Evolutionary conservation across 192 early-diverging fungal genomes (phyloP).

Genomic region (Podila clonocystis): DNA sequence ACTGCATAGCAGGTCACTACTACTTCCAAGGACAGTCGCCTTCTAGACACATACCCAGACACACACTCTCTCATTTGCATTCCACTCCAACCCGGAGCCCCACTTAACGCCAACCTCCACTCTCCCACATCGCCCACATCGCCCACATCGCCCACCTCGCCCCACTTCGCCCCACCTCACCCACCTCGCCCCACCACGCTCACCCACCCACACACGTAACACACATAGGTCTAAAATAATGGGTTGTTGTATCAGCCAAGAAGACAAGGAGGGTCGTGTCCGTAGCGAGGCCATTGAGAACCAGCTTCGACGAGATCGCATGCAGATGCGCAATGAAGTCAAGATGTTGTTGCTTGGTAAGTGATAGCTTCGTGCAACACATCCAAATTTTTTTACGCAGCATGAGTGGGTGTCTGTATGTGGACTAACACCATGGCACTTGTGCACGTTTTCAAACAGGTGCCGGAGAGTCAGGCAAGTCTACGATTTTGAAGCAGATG

Average conservation of each 20-base stretch:
- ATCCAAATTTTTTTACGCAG: not conserved
- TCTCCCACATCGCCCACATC: too few relatives aligned
- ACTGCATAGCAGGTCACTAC: not conserved
- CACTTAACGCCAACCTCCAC: too few relatives aligned
- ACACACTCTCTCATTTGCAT: conserved; percentile 1
- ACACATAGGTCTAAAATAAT: conserved; percentile 61
- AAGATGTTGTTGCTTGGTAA: conserved; percentile 94
- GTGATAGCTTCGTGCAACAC: not conserved
- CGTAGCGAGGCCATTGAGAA: conserved; percentile 93
- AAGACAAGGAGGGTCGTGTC: conserved; percentile 85
- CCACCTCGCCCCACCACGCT: not conserved
- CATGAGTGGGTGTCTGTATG: not conserved
- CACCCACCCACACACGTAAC: not conserved
- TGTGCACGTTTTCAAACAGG: conserved; percentile 55
- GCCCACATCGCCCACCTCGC: too few relatives aligned
- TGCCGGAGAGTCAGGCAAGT: conserved; percentile 98
- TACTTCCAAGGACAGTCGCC: not conserved
- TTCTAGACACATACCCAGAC: not conserved
- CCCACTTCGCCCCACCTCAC: too few relatives aligned
- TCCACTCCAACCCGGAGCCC: not conserved
- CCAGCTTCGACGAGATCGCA: conserved; percentile 84
- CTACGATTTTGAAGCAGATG: conserved; percentile 98
- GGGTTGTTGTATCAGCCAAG: conserved; percentile 90
- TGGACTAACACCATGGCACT: not conserved
- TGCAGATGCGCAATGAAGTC: conserved; percentile 87